These are phyloP conservation scores for Selaginella tamariscina DNA, from an alignment of 75 land plant genomes.

Conservation along the genomic window DNA sequence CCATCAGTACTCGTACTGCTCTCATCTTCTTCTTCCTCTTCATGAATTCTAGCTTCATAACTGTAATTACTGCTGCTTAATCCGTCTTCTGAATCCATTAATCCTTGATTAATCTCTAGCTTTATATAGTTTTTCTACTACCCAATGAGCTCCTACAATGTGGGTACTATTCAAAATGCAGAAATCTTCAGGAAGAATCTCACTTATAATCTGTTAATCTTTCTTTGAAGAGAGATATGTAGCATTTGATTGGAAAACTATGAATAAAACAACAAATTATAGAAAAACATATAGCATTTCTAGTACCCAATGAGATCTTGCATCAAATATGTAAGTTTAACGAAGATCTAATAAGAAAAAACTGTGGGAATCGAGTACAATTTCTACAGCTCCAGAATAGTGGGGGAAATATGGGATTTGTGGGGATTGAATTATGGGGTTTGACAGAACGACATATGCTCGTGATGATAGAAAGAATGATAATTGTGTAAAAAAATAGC, in stretches of 20 bases:
- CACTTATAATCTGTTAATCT: background rate
- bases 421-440: background rate
- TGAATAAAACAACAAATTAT: background rate
- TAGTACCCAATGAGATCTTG: too few species aligned
- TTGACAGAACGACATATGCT: too few species aligned
- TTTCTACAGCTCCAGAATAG: background rate
- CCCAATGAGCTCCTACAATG: background rate
- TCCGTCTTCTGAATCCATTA: background rate
- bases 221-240: background rate
- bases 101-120: too few species aligned
- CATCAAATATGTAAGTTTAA: too few species aligned
- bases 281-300: too few species aligned
- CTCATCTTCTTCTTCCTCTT: constrained; percentile 15
- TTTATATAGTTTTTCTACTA: too few species aligned
- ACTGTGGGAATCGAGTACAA: too few species aligned
- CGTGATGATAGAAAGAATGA: too few species aligned
- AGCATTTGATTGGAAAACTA: background rate
- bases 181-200: background rate
- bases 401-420: background rate
- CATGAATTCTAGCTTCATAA: background rate
- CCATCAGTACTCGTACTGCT: constrained; percentile 13
- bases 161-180: background rate
- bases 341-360: too few species aligned
- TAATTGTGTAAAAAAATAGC: background rate
- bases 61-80: background rate